phyloP scores from a whole-genome alignment of 2,329 filamentous ascomycete genomes.

The Podosphaera fusca region DNA sequence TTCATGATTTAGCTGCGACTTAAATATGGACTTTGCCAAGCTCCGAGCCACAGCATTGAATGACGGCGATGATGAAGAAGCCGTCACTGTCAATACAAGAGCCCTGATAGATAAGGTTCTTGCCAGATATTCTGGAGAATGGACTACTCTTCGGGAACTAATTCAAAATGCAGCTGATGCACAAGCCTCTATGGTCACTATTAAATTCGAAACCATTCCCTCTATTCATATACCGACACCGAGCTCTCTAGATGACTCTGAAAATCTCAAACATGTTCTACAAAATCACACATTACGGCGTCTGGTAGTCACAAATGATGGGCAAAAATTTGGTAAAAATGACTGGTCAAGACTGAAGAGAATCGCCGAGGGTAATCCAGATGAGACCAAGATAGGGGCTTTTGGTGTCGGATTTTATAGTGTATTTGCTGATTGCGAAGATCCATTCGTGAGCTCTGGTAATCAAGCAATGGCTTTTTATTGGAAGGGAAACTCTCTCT shows the following conservation, averaged over 20 bases:
- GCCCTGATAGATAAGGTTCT: constrained; percentile 95
- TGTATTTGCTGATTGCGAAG: constrained; percentile 93
- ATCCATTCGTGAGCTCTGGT: constrained; percentile 88
- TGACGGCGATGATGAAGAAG: constrained; percentile 77
- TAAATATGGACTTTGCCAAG: constrained; percentile 44
- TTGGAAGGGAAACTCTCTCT: constrained; percentile 96
- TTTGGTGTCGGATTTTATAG: constrained; percentile 98
- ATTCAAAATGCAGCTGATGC: constrained; percentile 98
- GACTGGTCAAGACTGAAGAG: constrained; percentile 88
- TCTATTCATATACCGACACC: constrained; percentile 52
- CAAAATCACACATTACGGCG: constrained; percentile 68
- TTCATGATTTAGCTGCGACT: no score
- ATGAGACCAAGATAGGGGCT: constrained; percentile 96
- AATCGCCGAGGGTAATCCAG: constrained; percentile 96
- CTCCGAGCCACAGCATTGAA: constrained; percentile 72
- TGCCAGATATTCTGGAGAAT: constrained; percentile 88
- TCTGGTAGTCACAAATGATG: constrained; percentile 83
- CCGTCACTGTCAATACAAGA: constrained; percentile 90
- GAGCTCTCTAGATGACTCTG: constrained; percentile 37
- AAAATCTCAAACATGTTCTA: constrained; percentile 60
- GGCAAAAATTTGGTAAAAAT: constrained; percentile 63
- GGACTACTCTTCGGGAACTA: constrained; percentile 71
- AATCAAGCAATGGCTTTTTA: constrained; percentile 93
- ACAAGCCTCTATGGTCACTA: constrained; percentile 66
- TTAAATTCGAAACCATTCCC: constrained; percentile 79